Conservation (phyloP, 1,284 basidiomycete genomes). For the Rhodotorula sp. region DNA sequence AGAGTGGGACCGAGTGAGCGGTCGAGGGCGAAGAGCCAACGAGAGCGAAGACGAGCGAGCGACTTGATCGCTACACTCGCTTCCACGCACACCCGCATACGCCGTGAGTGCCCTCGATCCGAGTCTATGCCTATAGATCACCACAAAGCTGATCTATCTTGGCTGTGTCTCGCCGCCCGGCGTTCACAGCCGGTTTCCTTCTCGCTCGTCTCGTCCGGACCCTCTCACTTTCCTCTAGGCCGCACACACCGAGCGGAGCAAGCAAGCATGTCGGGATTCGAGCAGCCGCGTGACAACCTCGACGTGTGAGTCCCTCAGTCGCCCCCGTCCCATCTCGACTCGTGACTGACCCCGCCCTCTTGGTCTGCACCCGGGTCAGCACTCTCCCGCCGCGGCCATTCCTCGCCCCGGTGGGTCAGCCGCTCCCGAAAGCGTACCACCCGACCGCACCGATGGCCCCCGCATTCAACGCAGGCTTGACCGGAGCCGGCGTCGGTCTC, state of each 20-base stretch:
- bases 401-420: slow-evolving; percentile 26
- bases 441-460: slow-evolving; percentile 24
- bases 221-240: too few relatives aligned
- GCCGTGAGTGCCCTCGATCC: too few relatives aligned
- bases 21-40: too few relatives aligned
- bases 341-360: slow-evolving; percentile 6
- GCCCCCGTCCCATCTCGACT: too few relatives aligned
- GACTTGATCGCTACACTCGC: too few relatives aligned
- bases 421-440: slow-evolving; percentile 26
- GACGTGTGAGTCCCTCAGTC: slow-evolving; percentile 1
- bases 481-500: slow-evolving; percentile 38
- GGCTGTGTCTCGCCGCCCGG: too few relatives aligned
- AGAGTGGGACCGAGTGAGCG: too few relatives aligned
- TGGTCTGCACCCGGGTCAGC: slow-evolving; percentile 11
- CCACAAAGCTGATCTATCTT: too few relatives aligned
- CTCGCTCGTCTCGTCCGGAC: background rate
- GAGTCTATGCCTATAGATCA: too few relatives aligned
- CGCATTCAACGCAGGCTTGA: slow-evolving; percentile 34
- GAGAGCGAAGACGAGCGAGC: too few relatives aligned
- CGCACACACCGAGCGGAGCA: background rate
- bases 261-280: slow-evolving; percentile 4
- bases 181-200: too few relatives aligned
- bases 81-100: too few relatives aligned
- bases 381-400: slow-evolving; percentile 40
- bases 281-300: slow-evolving; percentile 10